These are phyloP conservation scores for Camelina hispida DNA, from an alignment of 345 rosid species.

Conservation along the genomic window DNA sequence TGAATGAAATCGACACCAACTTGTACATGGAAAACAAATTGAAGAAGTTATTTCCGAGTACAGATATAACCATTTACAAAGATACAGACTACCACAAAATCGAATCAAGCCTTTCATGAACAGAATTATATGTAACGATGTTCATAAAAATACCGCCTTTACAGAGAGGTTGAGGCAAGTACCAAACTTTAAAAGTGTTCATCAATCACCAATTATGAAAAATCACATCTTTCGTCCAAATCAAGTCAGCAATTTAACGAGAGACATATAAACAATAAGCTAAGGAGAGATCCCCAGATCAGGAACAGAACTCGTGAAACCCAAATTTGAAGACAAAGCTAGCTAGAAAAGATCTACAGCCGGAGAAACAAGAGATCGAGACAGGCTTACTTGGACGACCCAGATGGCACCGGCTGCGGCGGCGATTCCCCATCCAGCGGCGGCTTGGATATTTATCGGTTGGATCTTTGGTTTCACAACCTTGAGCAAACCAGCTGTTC, in stretches of 20 bases:
- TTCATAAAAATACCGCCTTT: conserved; percentile 4
- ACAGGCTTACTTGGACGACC: conserved; percentile 65
- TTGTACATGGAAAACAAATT: not conserved
- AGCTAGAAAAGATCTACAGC: conserved; percentile 4
- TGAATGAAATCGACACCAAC: not conserved
- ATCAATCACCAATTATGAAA: conserved; percentile 15
- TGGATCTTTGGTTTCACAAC: conserved; percentile 61
- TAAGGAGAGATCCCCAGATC: conserved; percentile 35
- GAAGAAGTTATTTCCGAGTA: not conserved
- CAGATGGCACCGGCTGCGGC: conserved; percentile 74
- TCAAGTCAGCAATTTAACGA: conserved; percentile 25
- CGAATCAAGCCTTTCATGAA: conserved; percentile 18
- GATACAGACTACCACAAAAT: not conserved
- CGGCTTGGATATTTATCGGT: conserved; percentile 67
- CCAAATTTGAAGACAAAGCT: conserved; percentile 9
- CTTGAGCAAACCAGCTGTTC: conserved; percentile 58
- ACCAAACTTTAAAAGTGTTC: not conserved
- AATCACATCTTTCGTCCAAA: not conserved
- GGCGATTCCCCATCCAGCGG: conserved; percentile 84
- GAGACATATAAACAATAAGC: conserved; percentile 2
- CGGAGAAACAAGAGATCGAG: conserved; percentile 4
- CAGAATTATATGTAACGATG: not conserved
- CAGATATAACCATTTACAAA: not conserved
- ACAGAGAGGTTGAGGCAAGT: conserved; percentile 1
- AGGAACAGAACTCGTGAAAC: conserved; percentile 9